Conservation (phyloP, 805 yeast species). For the Starmerella vaccinii region DNA sequence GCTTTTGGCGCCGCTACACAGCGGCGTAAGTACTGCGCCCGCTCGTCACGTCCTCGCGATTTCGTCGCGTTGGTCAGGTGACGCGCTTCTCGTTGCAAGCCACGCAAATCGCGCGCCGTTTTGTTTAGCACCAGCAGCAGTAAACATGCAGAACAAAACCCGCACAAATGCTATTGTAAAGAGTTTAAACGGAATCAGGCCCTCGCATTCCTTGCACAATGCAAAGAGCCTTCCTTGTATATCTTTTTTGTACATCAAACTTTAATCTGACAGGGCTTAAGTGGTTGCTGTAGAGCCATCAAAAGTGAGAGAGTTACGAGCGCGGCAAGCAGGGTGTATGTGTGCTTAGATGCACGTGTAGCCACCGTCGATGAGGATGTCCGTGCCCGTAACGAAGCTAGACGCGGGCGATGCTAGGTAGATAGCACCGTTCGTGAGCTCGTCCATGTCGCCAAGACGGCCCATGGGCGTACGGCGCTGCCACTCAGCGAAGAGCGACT, state of each 20-base stretch:
- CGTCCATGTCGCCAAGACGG: conserved; percentile 62
- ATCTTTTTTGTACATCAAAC: neutral
- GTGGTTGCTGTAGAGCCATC: neutral
- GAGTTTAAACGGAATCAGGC: too few species aligned
- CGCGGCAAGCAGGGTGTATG: neutral
- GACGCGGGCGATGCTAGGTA: conserved; percentile 50
- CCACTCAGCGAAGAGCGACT: conserved; percentile 46
- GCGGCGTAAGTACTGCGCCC: neutral
- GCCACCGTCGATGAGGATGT: conserved; percentile 58
- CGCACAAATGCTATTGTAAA: too few species aligned
- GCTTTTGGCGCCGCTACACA: neutral
- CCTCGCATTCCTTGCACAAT: neutral
- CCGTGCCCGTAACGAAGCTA: conserved; percentile 56
- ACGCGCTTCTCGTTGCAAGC: too few species aligned
- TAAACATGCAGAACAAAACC: too few species aligned
- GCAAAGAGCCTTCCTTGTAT: conserved; percentile 1
- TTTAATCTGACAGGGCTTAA: neutral
- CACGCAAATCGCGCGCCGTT: too few species aligned
- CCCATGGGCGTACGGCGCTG: conserved; percentile 55
- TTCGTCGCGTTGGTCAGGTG: too few species aligned
- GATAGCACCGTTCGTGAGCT: conserved; percentile 54
- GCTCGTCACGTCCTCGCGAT: neutral
- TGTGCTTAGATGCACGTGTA: conserved; percentile 32
- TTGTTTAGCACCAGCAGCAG: too few species aligned
- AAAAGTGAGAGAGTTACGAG: neutral